Evolutionary conservation across 176 grass and related monocot genomes (phyloP), one percentile per base, ranked within the genome.

Genomic region (Zea luxurians): DNA sequence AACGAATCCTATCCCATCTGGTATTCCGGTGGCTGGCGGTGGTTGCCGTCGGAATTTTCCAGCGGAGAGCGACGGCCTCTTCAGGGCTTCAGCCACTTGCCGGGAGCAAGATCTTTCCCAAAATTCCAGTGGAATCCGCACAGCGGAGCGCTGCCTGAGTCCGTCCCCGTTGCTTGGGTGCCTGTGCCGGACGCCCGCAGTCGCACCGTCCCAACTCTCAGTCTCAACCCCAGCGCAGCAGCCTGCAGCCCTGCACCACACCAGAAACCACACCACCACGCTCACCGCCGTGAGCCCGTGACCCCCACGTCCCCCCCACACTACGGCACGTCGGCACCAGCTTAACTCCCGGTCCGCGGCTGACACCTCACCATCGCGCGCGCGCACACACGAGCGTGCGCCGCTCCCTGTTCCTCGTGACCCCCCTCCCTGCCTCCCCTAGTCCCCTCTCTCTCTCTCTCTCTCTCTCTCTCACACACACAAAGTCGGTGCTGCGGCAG

Each of bases 291-390:
- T 48, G 74, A 35, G 5, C 71, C 58, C 10, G 55, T 9, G 61
- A 16, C 45, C 69, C 8, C 27, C 42, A 16, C 49, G 3, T 48
- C 4, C 50, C 42, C 42, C 18, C 27, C 27, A 27, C 75, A 79
- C 69, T 8, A 17, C 71, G 18, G 64, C 62, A 48, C 61, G 27
- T 27, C 27, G 27, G 27, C 27, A 27, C 27, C 48, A 46, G 40
- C 27, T 77, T 42, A 59, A 38, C 61, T 50, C 50, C 44, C 37
- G 49, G 40, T 53, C 42, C 77, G 20, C 45, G 80, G 37, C 20
- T 48, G 80, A 68, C 86, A 69, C 80, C 75, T 83, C 80, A 38
- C 59, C 63, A 3, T 21, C 66, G 4, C 64, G 2, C 62, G 2
- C 63, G 17, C 61, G 9, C 58, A 5, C 37, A 46, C 68, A 45